phyloP scores from a whole-genome alignment of 306 rosid species.

The Trifolium subterraneum region DNA sequence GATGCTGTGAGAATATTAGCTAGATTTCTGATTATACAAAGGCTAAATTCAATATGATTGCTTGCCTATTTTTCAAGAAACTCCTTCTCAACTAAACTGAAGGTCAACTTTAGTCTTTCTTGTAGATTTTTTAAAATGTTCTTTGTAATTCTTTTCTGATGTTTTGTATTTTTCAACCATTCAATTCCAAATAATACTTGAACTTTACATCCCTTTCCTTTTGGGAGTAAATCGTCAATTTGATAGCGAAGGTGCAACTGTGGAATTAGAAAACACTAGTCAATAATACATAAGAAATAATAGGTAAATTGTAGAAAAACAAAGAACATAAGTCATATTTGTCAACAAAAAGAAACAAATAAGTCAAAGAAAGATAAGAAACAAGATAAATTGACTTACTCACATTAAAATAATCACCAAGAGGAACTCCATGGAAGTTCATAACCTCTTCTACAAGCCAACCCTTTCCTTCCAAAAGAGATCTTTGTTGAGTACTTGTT shows the following conservation, averaged over 20 bases:
- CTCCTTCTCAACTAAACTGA: constrained; percentile 74
- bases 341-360: background rate
- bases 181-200: constrained; percentile 77
- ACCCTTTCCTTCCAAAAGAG: constrained; percentile 62
- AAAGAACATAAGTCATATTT: background rate
- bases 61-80: constrained; percentile 46
- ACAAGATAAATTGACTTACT: constrained; percentile 42
- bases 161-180: constrained; percentile 87
- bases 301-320: background rate
- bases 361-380: constrained; percentile 11
- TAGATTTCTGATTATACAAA: constrained; percentile 29
- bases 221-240: constrained; percentile 65
- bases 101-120: constrained; percentile 56
- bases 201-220: constrained; percentile 61
- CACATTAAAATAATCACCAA: constrained; percentile 87
- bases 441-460: constrained; percentile 89
- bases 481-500: constrained; percentile 78
- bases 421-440: constrained; percentile 87
- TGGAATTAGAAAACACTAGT: constrained; percentile 44
- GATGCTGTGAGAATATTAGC: constrained; percentile 26
- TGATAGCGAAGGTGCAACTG: constrained; percentile 90
- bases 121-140: constrained; percentile 69
- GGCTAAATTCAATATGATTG: constrained; percentile 41
- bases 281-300: constrained; percentile 33
- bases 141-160: constrained; percentile 77